These are phyloP conservation scores for Camelina hispida DNA, from an alignment of 345 rosid genomes.

Conservation along the genomic window DNA sequence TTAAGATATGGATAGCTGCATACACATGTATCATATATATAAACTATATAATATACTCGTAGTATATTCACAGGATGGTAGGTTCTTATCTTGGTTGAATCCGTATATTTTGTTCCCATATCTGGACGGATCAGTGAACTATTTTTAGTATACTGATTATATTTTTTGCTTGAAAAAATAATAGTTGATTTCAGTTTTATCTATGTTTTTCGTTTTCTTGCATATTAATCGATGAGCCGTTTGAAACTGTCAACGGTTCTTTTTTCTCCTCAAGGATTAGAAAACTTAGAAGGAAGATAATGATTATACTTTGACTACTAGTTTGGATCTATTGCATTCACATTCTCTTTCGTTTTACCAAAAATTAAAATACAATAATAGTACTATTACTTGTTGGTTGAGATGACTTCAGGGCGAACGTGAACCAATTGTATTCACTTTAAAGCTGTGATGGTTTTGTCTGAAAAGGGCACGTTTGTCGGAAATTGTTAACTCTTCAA, in stretches of 20 bases:
- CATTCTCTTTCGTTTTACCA: constrained; percentile 20
- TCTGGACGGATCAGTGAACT: background rate
- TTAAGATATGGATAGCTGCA: background rate
- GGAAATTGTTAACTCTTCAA: constrained; percentile 27
- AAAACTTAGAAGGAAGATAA: constrained; percentile 7
- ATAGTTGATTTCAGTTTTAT: background rate
- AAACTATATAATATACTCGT: background rate
- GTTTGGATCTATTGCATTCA: constrained; percentile 39
- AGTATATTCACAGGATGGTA: background rate
- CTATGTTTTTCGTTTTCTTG: constrained; percentile 5
- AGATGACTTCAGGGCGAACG: constrained; percentile 36
- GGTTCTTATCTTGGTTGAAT: constrained; percentile 17
- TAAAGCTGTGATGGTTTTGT: constrained; percentile 47
- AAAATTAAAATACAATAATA: constrained; percentile 17
- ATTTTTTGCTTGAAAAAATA: background rate
- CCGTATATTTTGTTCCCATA: background rate
- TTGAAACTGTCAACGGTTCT: constrained; percentile 5
- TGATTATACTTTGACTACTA: constrained; percentile 39
- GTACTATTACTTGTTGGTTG: constrained; percentile 37
- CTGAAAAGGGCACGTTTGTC: constrained; percentile 47
- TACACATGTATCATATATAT: background rate
- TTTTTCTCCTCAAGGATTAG: background rate
- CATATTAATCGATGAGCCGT: constrained; percentile 19
- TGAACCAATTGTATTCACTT: constrained; percentile 32
- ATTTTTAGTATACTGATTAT: background rate